phyloP scores from a whole-genome alignment of 1,139 yeast genomes.

The Candida gigantensis region DNA sequence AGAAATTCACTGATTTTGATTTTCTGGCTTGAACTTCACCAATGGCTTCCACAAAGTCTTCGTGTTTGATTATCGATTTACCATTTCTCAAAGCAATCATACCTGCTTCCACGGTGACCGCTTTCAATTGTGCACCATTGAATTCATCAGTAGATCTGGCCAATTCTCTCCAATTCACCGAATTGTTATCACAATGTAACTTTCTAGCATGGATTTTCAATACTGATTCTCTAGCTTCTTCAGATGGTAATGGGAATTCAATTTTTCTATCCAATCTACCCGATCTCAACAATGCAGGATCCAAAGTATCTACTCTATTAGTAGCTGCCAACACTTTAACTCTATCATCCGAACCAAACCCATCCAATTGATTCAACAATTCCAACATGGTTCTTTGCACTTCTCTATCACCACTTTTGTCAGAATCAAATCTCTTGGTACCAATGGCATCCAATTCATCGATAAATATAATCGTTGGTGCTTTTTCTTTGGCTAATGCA shows the following conservation, averaged over 20 bases:
- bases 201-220: conserved; percentile 96
- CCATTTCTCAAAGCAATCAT: conserved; percentile 98
- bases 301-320: conserved; percentile 94
- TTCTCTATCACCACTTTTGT: conserved; percentile 97
- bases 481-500: conserved; percentile 97
- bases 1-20: conserved; percentile 90
- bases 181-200: conserved; percentile 83
- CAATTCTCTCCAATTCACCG: conserved; percentile 95
- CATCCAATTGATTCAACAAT: conserved; percentile 93
- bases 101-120: conserved; percentile 98
- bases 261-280: conserved; percentile 98
- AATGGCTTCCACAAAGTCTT: conserved; percentile 97
- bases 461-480: conserved; percentile 95
- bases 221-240: conserved; percentile 95
- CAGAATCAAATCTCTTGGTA: conserved; percentile 96
- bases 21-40: conserved; percentile 98
- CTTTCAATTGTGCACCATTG: conserved; percentile 97
- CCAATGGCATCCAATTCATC: conserved; percentile 99
- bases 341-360: conserved; percentile 96
- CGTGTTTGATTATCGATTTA: conserved; percentile 88
- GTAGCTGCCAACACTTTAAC: conserved; percentile 98
- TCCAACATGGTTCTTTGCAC: conserved; percentile 99
- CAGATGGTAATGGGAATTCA: conserved; percentile 96
- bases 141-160: conserved; percentile 98
- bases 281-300: conserved; percentile 94